Percentiles rank a stretch among this genome's conserved stretches.
phyloP scores from a whole-genome alignment of 2,329 filamentous ascomycete genomes.

The Periglandula ipomoeae region DNA sequence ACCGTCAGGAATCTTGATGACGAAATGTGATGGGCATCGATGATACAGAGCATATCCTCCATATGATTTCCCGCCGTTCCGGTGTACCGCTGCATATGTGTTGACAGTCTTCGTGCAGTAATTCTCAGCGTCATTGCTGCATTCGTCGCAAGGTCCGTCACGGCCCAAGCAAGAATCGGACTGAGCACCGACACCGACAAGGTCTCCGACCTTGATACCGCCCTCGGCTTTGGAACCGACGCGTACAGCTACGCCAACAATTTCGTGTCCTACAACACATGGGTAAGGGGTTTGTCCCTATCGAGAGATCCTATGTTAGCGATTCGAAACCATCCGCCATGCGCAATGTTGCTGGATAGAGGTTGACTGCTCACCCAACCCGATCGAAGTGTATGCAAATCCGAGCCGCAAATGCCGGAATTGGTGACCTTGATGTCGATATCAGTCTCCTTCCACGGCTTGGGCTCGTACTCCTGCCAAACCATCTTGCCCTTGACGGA shows the following conservation, averaged over 20 bases:
- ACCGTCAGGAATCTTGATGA: slow-evolving; percentile 35
- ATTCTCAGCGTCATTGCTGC: slow-evolving; percentile 29
- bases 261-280: slow-evolving; percentile 56
- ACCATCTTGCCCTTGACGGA: slow-evolving; percentile 42
- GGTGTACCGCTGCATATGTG: slow-evolving; percentile 39
- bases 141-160: slow-evolving; percentile 31
- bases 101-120: slow-evolving; percentile 34
- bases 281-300: slow-evolving; percentile 21
- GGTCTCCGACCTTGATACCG: slow-evolving; percentile 49
- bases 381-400: slow-evolving; percentile 48
- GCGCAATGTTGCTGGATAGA: not conserved
- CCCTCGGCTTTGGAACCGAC: slow-evolving; percentile 38
- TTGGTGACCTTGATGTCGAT: slow-evolving; percentile 57
- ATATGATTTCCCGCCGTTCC: slow-evolving; percentile 24
- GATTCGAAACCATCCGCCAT: not conserved
- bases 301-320: not conserved
- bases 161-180: slow-evolving; percentile 41
- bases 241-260: slow-evolving; percentile 49
- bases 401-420: slow-evolving; percentile 57
- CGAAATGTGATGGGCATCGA: slow-evolving; percentile 34
- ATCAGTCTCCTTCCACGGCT: slow-evolving; percentile 57
- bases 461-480: slow-evolving; percentile 50
- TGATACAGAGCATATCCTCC: slow-evolving; percentile 39
- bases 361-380: slow-evolving; percentile 33
- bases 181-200: slow-evolving; percentile 56